Percentiles rank a stretch among this genome's conserved stretches.
Conservation (phyloP, 139 green algal genomes). For the Chlorella vulgaris region DNA sequence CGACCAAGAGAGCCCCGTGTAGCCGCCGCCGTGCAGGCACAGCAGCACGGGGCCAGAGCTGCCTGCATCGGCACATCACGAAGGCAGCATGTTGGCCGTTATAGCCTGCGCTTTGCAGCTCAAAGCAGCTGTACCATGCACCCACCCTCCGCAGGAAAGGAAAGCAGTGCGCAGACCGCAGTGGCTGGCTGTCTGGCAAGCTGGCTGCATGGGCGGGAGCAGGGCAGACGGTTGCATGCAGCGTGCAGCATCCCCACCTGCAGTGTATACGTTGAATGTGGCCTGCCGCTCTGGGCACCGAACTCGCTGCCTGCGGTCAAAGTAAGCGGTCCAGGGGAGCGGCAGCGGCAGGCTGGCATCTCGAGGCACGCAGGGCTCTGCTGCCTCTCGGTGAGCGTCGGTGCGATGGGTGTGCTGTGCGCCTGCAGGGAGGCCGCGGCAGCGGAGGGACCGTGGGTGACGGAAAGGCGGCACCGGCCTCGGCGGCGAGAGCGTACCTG, state of each 20-base stretch:
- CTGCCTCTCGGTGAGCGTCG: background rate
- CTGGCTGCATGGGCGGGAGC: background rate
- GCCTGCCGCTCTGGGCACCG: constrained; percentile 31
- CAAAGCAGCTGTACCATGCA: no score
- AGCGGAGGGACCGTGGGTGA: no score
- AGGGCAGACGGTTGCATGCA: background rate
- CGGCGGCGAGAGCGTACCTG: background rate
- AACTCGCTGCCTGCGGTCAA: constrained; percentile 20
- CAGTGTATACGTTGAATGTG: constrained; percentile 74
- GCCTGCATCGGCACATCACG: constrained; percentile 51
- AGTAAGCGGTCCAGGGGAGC: constrained; percentile 34
- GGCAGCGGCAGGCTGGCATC: constrained; percentile 12
- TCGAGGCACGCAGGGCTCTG: background rate
- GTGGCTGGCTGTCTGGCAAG: constrained; percentile 55
- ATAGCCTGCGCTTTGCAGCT: no score
- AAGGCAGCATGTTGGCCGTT: no score
- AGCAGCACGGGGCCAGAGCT: constrained; percentile 65
- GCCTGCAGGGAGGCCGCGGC: no score
- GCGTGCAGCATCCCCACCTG: background rate
- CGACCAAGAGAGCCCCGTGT: constrained; percentile 87
- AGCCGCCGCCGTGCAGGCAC: constrained; percentile 86
- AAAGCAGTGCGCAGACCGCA: constrained; percentile 68
- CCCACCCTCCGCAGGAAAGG: no score
- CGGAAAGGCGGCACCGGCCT: no score
- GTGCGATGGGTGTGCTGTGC: no score